These are phyloP conservation scores for Paecilomyces dactylethromorphus DNA, from an alignment of 2,329 filamentous ascomycete species.

Conservation along the genomic window DNA sequence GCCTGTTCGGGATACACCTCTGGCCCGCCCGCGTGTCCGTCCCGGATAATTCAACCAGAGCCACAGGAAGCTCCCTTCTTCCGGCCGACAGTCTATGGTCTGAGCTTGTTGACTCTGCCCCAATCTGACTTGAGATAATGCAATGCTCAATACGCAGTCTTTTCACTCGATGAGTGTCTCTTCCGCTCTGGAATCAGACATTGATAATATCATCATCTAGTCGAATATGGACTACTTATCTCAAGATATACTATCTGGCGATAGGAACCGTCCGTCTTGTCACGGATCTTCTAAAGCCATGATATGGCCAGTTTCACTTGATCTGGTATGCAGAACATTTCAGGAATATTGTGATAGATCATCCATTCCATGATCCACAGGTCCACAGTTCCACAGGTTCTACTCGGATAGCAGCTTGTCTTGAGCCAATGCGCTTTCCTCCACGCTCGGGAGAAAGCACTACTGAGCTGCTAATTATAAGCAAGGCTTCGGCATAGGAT, in stretches of 20 bases:
- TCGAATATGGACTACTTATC: no score
- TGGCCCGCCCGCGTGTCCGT: neutral
- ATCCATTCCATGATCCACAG: no score
- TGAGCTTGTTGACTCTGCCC: neutral
- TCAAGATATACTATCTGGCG: no score
- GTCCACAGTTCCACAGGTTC: no score
- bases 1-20: neutral
- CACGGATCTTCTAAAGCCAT: neutral
- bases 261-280: neutral
- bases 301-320: neutral
- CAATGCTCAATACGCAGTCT: neutral
- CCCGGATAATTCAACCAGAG: neutral
- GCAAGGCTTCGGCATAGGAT: no score
- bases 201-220: no score
- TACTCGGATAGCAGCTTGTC: no score
- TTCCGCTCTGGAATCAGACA: no score
- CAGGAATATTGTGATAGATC: neutral
- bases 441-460: no score
- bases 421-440: no score
- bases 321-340: neutral
- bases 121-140: neutral
- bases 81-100: neutral
- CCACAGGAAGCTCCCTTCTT: neutral
- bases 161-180: no score
- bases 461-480: no score